Percentiles rank a stretch among this genome's conserved stretches.
These are phyloP conservation scores for Lichtheimia hyalospora DNA, from an alignment of 371 early-diverging fungal genomes.

Conservation along the genomic window DNA sequence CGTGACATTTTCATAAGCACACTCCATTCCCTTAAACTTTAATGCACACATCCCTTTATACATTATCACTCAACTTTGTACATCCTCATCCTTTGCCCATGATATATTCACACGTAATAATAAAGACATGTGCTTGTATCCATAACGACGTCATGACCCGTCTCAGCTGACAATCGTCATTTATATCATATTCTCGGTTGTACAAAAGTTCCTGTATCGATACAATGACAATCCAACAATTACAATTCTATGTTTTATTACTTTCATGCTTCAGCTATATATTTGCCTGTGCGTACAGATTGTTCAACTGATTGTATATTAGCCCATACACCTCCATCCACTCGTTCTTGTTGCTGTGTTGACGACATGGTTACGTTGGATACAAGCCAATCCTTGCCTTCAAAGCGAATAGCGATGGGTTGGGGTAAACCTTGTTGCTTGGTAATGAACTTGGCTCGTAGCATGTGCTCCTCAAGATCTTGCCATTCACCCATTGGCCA, in stretches of 20 bases:
- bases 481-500: constrained; percentile 48
- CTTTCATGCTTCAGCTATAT: constrained; percentile 26
- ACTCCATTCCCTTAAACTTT: too few relatives aligned
- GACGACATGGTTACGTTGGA: constrained; percentile 20
- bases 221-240: too few relatives aligned
- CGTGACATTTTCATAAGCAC: too few relatives aligned
- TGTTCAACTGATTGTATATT: constrained; percentile 16
- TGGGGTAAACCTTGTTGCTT: constrained; percentile 43
- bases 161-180: too few relatives aligned
- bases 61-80: too few relatives aligned
- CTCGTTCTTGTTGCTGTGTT: neutral
- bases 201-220: too few relatives aligned
- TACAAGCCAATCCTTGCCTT: constrained; percentile 35
- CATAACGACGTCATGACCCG: too few relatives aligned
- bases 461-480: constrained; percentile 32
- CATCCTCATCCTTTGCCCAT: too few relatives aligned
- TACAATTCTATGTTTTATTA: neutral
- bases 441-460: constrained; percentile 54
- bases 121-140: too few relatives aligned
- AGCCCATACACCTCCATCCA: constrained; percentile 18
- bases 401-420: constrained; percentile 51
- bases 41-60: too few relatives aligned
- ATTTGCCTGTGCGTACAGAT: constrained; percentile 33
- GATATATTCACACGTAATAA: too few relatives aligned
- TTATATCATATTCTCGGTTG: too few relatives aligned